phyloP scores from a whole-genome alignment of 306 rosid genomes.

The Macrotyloma uniflorum region DNA sequence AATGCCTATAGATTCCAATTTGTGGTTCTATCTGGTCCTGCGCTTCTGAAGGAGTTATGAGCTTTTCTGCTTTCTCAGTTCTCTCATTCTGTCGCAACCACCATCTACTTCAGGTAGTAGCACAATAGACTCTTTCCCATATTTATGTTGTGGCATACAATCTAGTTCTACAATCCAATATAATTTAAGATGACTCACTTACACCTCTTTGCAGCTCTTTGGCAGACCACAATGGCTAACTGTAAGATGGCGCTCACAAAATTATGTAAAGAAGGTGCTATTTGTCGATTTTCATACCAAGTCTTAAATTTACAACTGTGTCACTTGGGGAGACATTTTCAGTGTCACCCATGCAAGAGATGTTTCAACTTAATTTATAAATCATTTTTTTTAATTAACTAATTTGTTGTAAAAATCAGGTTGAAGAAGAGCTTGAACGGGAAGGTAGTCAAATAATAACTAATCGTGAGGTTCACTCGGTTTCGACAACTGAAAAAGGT shows the following conservation, averaged over 20 bases:
- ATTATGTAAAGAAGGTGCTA: slow-evolving; percentile 65
- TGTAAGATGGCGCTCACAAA: slow-evolving; percentile 70
- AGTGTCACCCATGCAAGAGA: neutral
- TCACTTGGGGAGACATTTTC: neutral
- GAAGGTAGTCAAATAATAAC: slow-evolving; percentile 62
- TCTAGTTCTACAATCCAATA: slow-evolving; percentile 5
- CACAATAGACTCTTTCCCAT: neutral
- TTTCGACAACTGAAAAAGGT: slow-evolving; percentile 71
- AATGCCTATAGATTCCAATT: slow-evolving; percentile 63
- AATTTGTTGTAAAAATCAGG: slow-evolving; percentile 50
- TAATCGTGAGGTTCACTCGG: slow-evolving; percentile 53
- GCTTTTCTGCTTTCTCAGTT: slow-evolving; percentile 83
- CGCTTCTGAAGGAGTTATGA: slow-evolving; percentile 72
- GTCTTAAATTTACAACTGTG: neutral
- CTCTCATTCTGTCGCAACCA: slow-evolving; percentile 89
- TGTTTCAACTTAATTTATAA: slow-evolving; percentile 3
- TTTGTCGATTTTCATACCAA: slow-evolving; percentile 13
- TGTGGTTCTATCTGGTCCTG: slow-evolving; percentile 96
- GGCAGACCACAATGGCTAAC: slow-evolving; percentile 97
- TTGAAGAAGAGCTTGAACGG: slow-evolving; percentile 68
- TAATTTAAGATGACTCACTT: slow-evolving; percentile 8
- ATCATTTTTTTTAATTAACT: neutral
- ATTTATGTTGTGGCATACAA: neutral
- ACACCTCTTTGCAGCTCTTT: slow-evolving; percentile 58
- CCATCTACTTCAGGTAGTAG: slow-evolving; percentile 77